Base-by-base conservation (phyloP, 495 filamentous ascomycete species). In the Penicillium steckii region DNA sequence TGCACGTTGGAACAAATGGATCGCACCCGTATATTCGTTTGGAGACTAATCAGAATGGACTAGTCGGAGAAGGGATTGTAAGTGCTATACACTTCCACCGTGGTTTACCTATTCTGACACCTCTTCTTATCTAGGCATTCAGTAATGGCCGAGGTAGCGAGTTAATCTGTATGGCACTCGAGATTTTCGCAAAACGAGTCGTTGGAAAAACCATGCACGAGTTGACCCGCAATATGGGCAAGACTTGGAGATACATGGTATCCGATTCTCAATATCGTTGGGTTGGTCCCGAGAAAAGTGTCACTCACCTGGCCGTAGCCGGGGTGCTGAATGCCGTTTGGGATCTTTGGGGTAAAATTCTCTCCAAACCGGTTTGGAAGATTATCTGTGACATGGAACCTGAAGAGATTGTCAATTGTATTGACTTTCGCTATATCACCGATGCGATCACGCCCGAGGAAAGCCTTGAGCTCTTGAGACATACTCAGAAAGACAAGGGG, bases 141-240 rank as follows among this genome's bases (percentile, higher is more conserved):
- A 96, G 91, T 25, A 96, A 95, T 60, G 92, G 92, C 66, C 89
- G 91, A 55, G 92, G 92, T 56, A 97, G 95, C 72, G 91, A 96
- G 70, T 85, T 96, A 53, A 90, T 97, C 68, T 94, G 90, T 76
- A 68, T 81, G 29, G 91, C 91, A 48, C 95, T 97, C 65, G 70
- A 80, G 55, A 78, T 88, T 64, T 75, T 96, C 12, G 84, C 86
- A 24, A 79, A 83, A 32, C 87, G 90, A 46, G 76, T 96, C 50
- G 73, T 81, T 24, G 82, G 82, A 58, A 85, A 84, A 49, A 85
- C 87, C 15, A 84, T 96, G 50, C 82, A 84, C 35, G 84, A 82
- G 40, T 79, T 96, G 24, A 88, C 89, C 29, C 67, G 79, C 12
- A 80, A 96, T 77, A 95, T 89, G 89, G 90, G 90, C 59, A 72